Base-by-base conservation (phyloP, 208 protist species). In the Trypanosoma cruzi region DNA sequence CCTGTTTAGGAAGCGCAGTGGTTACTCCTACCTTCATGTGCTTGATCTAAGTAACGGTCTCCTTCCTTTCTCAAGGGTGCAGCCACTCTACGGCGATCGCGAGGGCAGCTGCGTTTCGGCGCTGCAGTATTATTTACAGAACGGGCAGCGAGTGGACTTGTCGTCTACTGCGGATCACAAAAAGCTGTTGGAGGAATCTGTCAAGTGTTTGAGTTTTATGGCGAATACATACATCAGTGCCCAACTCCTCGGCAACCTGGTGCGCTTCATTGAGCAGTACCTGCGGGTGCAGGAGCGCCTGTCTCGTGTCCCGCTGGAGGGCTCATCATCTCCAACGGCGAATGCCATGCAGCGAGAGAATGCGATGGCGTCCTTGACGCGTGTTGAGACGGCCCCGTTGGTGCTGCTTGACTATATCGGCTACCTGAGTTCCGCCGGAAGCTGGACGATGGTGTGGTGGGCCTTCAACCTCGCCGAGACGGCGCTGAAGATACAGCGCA, bases 191-290 rank as follows among this genome's bases (percentile, higher is more conserved):
- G 61, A 66, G 14, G 68, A 74, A 34, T 74, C 68, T 14, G 31
- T 74, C 4, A 67, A 62, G 53, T 68, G 68, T 44, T 42, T 74
- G 34, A 68, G 52, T 20, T 74, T 74, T 31, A 68, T 68, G 68
- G 61, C 61, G 46, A 74, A 52, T 36, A 74, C 59, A 13, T 63
- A 59, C 13, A 56, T 66, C 40, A 74, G 60, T 34, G 54, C 60
- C 13, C 68, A 74, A 55, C 66, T 75, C 31, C 53, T 87, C 18
- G 74, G 75, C n/a, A 71, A 64, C 49, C 70, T 94, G 11, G 78
- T 94, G 2, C 88, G 80, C 46, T 91, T 89, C 56, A 81, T 88
- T 72, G 88, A 90, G 66, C 64, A 87, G 53, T 81, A 90, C 69
- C 70, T 91, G 50, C 81, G 81, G 2, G 61, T 77, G 75, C 64